phyloP scores from a whole-genome alignment of 2,329 filamentous ascomycete species.

The Aspergillus aculeatinus region DNA sequence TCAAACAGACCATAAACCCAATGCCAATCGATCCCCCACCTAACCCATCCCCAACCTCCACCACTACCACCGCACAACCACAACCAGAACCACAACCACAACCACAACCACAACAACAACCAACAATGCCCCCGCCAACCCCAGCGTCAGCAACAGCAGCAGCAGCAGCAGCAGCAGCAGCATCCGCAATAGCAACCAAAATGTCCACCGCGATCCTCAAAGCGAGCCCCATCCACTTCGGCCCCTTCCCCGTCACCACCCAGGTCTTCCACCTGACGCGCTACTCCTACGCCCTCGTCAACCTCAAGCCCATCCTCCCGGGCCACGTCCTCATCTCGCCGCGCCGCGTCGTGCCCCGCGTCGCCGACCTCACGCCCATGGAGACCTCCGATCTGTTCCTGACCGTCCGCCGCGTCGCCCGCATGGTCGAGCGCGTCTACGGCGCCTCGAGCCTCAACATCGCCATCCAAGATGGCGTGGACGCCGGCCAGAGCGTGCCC shows the following conservation, averaged over 20 bases:
- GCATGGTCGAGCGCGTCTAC: constrained; percentile 66
- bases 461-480: constrained; percentile 87
- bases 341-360: constrained; percentile 63
- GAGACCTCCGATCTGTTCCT: constrained; percentile 84
- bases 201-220: constrained; percentile 25
- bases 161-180: too few relatives aligned
- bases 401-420: constrained; percentile 79
- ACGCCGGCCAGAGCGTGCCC: constrained; percentile 88
- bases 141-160: too few relatives aligned
- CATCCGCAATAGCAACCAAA: not conserved
- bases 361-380: constrained; percentile 68
- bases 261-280: constrained; percentile 84
- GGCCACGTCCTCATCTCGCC: constrained; percentile 93
- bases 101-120: too few relatives aligned
- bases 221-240: constrained; percentile 62
- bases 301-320: constrained; percentile 89
- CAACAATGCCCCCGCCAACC: not conserved
- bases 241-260: constrained; percentile 71
- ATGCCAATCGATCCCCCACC: too few relatives aligned
- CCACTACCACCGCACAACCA: not conserved
- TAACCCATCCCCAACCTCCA: not conserved
- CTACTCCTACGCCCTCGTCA: constrained; percentile 83
- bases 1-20: too few relatives aligned
- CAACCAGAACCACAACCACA: not conserved
- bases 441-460: constrained; percentile 80